Evolutionary conservation across 2,329 filamentous ascomycete genomes (phyloP), one percentile per base, ranked within the genome.

Genomic region (Paecilomyces niveus): DNA sequence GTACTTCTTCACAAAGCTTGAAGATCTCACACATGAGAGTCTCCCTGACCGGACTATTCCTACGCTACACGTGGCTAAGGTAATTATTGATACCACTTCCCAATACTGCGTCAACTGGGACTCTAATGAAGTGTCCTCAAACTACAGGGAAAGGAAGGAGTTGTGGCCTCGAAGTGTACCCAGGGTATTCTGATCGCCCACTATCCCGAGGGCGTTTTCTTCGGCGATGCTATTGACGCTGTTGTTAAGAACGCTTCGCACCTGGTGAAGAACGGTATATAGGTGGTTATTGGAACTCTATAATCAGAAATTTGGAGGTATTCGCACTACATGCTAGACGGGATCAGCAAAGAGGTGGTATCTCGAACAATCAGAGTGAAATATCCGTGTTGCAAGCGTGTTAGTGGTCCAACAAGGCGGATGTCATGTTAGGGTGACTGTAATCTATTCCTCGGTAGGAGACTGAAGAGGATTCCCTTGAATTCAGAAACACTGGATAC

Each of bases 111-210:
- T 18, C 9, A 21, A 3, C 8, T 52, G 7, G 21, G 18, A 55
- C 32, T 54, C 53, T 62, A 53, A 56, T 58, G 54, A 59, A n/a
- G 35, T 53, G 29, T 15, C 31, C 24, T 52, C 49, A 29, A 21
- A 31, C 49, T 64, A 63, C 62, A 90, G 87, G 91, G 89, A 68
- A 90, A 88, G 73, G 85, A 88, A 72, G 94, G 94, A 65, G 78
- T 96, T 69, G 82, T 88, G 72, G 85, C 94, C 68, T 87, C 87
- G 77, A 96, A 95, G 83, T 95, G 93, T 69, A 87, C 83, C 70
- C 88, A 95, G 78, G 90, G 92, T 67, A 87, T 97, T 74, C 85
- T 99, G 72, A 79, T 99, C 73, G 89, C 86, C 67, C 91, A 96
- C 81, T 91, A 97, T 82, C 82, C 81, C 65, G 90, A 96, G 74